A percentile compares a stretch with the other conserved stretches of the same genome.
Evolutionary conservation across 1,139 yeast species (phyloP).

Genomic region (Lipomyces yarrowii): DNA sequence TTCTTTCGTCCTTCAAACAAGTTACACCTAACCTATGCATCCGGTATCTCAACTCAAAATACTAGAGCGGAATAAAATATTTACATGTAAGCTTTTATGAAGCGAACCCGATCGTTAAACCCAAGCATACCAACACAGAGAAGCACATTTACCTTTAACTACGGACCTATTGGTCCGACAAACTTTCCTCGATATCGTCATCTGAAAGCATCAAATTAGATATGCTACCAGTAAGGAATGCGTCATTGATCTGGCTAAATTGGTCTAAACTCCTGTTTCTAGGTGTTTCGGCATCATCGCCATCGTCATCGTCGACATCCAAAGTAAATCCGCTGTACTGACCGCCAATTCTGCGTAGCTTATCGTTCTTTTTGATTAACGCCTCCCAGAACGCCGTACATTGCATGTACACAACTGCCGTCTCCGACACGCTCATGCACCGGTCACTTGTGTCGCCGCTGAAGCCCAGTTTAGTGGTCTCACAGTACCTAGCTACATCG

Average conservation of each 20-base stretch:
- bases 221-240: neutral
- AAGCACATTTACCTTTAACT: neutral
- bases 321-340: constrained; percentile 1
- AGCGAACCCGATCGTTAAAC: neutral
- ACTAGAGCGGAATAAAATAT: neutral
- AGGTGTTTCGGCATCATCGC: constrained; percentile 3
- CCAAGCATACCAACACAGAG: neutral
- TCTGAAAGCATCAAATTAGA: constrained; percentile 1
- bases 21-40: neutral
- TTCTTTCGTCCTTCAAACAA: neutral
- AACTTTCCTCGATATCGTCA: constrained; percentile 12
- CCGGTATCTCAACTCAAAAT: neutral
- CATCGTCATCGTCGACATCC: constrained; percentile 8
- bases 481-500: neutral
- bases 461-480: neutral
- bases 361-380: constrained; percentile 11
- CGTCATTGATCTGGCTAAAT: neutral
- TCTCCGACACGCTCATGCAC: neutral
- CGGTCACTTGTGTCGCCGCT: neutral
- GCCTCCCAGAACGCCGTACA: constrained; percentile 19
- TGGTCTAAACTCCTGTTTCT: neutral
- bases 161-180: neutral
- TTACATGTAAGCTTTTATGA: neutral
- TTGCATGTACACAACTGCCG: constrained; percentile 14
- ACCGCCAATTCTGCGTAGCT: constrained; percentile 22